Base-by-base conservation (phyloP, 768 basidiomycete species). In the Trametes elegans region DNA sequence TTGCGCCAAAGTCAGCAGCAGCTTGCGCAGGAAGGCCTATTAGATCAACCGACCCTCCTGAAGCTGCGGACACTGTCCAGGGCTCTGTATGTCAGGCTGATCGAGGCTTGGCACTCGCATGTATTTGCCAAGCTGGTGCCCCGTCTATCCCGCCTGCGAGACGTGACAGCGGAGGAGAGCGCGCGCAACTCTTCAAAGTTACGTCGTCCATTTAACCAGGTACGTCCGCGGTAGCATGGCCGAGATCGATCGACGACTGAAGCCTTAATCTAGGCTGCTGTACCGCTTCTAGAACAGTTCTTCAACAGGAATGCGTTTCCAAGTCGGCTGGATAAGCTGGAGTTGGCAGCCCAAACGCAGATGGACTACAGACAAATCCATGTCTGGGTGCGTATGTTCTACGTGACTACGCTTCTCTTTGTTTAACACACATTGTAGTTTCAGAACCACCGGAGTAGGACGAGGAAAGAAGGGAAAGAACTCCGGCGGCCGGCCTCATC, bases 281-380 rank as follows among this genome's bases (percentile, higher is more conserved):
- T 66, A 0, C 62, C 64, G 0, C 1, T 62, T 0, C 55, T 70
- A 11, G 64, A 68, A 23, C 13, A 23, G 13, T 58, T 62, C 11
- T 70, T 67, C 42, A 35, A 28, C 0, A 5, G 26, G 14, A 63
- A 68, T 32, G 42, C 60, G 1, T 64, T 60, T 21, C 68, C 68
- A 0, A 42, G 53, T 4, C 60, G 62, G 1, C 29, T 53, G 1
- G 64, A 70, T 10, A 70, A 70, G 41, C 23, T 35, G 3, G 41
- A 47, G 3, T 51, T 70, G 0, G 67, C 68, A 0, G 1, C 29
- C 0, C 13, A 40, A 14, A 58, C 51, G 14, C 39, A 49, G 2
- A 65, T 68, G 64, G 55, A 64, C 0, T 62, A 57, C 14, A 53
- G 55, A 8, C 68, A 70, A 35, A 61, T 70, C 10, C 50, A 60